These are phyloP conservation scores for Chenopodium album DNA, from an alignment of 148 eudicot genomes.

Conservation along the genomic window DNA sequence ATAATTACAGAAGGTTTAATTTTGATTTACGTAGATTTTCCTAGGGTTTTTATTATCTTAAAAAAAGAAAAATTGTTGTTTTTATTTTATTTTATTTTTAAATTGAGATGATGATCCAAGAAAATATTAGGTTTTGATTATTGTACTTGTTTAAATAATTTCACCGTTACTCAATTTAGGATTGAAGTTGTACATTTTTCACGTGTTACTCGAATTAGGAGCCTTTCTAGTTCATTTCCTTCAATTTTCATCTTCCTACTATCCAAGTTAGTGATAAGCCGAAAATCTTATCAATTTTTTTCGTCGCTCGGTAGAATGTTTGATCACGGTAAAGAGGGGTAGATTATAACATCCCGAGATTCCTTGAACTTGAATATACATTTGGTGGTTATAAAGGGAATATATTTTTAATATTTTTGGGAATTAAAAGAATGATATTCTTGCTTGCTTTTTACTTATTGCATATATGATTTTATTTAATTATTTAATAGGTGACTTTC, in stretches of 20 bases:
- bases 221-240: too few species aligned
- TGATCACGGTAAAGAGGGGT: too few species aligned
- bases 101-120: too few species aligned
- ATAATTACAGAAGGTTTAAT: neutral
- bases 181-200: too few species aligned
- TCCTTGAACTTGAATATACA: neutral
- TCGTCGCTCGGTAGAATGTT: neutral
- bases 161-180: too few species aligned
- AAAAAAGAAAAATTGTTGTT: neutral
- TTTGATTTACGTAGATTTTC: neutral
- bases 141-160: too few species aligned
- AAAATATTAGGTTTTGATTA: too few species aligned
- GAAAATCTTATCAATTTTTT: too few species aligned
- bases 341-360: neutral
- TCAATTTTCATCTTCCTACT: too few species aligned
- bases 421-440: neutral
- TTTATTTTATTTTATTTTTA: too few species aligned
- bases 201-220: too few species aligned
- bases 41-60: neutral
- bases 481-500: slow-evolving; percentile 41
- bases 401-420: neutral
- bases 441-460: neutral
- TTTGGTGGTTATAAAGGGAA: neutral
- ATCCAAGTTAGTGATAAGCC: too few species aligned
- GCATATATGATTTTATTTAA: neutral